A percentile compares a stretch with the other conserved stretches of the same genome.
Evolutionary conservation across 306 rosid species (phyloP).

Genomic region (Quercus aquifolioides): DNA sequence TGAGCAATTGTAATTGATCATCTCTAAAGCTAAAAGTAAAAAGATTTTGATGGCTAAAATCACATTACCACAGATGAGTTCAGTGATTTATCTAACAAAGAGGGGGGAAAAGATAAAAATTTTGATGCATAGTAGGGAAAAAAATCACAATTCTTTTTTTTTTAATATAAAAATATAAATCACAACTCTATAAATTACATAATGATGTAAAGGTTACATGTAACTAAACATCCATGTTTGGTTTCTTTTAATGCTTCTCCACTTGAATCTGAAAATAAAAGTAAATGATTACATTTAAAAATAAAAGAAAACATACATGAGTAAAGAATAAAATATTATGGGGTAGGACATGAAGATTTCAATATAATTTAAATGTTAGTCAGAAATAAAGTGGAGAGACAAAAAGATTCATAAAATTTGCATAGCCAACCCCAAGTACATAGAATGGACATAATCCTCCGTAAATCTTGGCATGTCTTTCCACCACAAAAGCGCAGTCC

Average conservation of each 20-base stretch:
- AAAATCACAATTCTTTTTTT: neutral
- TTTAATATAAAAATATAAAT: too few relatives aligned
- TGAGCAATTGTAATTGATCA: neutral
- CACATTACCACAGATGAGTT: neutral
- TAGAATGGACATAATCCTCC: too few relatives aligned
- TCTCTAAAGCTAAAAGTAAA: neutral
- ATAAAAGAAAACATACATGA: neutral
- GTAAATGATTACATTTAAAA: too few relatives aligned
- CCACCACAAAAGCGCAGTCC: neutral
- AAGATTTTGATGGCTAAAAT: neutral
- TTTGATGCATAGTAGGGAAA: neutral
- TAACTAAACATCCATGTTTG: neutral
- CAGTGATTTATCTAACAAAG: neutral
- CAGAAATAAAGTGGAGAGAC: neutral
- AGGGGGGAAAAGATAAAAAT: neutral
- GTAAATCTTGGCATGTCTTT: neutral
- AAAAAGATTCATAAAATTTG: neutral
- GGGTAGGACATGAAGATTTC: neutral
- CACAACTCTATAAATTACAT: neutral
- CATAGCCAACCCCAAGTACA: neutral
- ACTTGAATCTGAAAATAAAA: too few relatives aligned
- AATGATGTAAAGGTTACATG: neutral
- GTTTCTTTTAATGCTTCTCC: too few relatives aligned
- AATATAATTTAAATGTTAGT: neutral
- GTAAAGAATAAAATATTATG: neutral